phyloP scores from a whole-genome alignment of 768 basidiomycete genomes.

The Filobasidium wieringae region DNA sequence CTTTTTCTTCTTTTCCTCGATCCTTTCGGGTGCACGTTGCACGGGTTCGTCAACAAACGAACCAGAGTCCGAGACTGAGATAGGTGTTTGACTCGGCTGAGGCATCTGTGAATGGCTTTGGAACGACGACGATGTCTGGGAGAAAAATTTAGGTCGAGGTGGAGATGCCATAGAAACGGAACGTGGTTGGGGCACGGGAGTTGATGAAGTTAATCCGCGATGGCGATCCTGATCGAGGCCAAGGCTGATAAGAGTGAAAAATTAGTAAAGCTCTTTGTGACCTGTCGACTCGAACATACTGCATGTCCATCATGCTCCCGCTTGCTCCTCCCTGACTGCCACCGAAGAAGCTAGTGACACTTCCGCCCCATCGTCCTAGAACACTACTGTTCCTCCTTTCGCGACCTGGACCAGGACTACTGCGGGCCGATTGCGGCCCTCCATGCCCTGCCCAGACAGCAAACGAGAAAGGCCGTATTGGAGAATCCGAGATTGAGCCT shows the following conservation, averaged over 20 bases:
- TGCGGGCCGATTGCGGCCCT: slow-evolving; percentile 11
- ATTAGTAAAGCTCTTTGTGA: not conserved
- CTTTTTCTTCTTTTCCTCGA: slow-evolving; percentile 26
- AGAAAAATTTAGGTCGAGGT: slow-evolving; percentile 33
- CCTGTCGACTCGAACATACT: slow-evolving; percentile 25
- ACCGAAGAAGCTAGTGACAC: slow-evolving; percentile 38
- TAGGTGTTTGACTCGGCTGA: not conserved
- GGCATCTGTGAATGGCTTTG: not conserved
- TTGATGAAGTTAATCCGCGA: slow-evolving; percentile 16
- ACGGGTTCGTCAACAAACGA: not conserved
- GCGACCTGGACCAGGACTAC: slow-evolving; percentile 14
- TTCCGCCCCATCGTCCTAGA: slow-evolving; percentile 35
- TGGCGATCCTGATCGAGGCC: slow-evolving; percentile 36
- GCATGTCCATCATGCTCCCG: slow-evolving; percentile 42
- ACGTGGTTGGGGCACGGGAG: slow-evolving; percentile 26
- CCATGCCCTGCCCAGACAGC: slow-evolving; percentile 36
- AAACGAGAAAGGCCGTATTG: slow-evolving; percentile 39
- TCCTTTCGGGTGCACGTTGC: not conserved
- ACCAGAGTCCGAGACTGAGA: not conserved
- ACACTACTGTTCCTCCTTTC: slow-evolving; percentile 28
- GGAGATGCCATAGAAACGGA: slow-evolving; percentile 35
- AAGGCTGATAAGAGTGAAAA: slow-evolving; percentile 20
- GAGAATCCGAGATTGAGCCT: not conserved
- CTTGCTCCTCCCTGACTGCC: slow-evolving; percentile 38
- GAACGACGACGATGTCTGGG: slow-evolving; percentile 18